Evolutionary conservation across 2,329 filamentous ascomycete genomes (phyloP).

Genomic region (Amesomyces nigricolor): DNA sequence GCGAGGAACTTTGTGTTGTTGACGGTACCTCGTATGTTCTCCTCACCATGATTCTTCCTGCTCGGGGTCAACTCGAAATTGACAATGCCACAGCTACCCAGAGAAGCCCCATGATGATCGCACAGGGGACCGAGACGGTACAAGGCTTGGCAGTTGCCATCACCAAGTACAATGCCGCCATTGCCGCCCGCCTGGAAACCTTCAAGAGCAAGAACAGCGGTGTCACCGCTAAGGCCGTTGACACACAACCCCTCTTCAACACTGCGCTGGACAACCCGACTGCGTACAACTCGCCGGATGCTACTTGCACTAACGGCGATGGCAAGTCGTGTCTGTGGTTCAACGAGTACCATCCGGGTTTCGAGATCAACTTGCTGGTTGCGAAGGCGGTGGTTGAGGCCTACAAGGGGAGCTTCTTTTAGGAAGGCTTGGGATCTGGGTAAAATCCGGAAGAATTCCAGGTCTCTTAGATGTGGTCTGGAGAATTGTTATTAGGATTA

Average conservation of each 20-base stretch:
- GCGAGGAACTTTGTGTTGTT: constrained; percentile 45
- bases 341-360: constrained; percentile 39
- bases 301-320: constrained; percentile 38
- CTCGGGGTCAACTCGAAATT: neutral
- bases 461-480: no score
- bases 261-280: constrained; percentile 38
- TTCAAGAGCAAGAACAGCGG: constrained; percentile 35
- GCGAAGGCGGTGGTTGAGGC: constrained; percentile 33
- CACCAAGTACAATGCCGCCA: constrained; percentile 34
- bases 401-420: constrained; percentile 30
- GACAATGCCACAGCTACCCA: constrained; percentile 33
- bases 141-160: constrained; percentile 33
- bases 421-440: neutral
- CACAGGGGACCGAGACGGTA: constrained; percentile 24
- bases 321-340: constrained; percentile 43
- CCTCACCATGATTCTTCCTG: neutral
- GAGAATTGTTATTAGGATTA: no score
- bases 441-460: no score
- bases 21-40: constrained; percentile 38
- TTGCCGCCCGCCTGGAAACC: constrained; percentile 27
- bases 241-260: constrained; percentile 39
- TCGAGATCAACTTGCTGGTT: constrained; percentile 38
- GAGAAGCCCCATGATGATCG: constrained; percentile 34
- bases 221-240: constrained; percentile 33
- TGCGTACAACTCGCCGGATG: constrained; percentile 38